These are phyloP conservation scores for Adansonia grandidieri DNA, from an alignment of 441 rosid species.

Conservation along the genomic window DNA sequence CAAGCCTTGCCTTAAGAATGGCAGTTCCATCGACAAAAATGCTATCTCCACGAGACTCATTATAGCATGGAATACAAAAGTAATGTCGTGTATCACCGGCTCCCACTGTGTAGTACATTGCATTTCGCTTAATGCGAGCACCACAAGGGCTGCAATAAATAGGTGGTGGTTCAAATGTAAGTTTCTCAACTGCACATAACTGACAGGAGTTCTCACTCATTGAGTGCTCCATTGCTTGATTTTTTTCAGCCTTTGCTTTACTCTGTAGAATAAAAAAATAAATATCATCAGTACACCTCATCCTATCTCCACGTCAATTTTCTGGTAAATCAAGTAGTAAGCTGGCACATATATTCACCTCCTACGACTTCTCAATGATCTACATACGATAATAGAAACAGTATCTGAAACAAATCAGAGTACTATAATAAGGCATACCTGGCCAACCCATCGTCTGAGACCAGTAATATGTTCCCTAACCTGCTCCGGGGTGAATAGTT, in stretches of 20 bases:
- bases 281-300: constrained; percentile 15
- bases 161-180: constrained; percentile 99
- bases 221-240: constrained; percentile 96
- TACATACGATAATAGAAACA: neutral
- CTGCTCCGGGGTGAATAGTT: constrained; percentile 99
- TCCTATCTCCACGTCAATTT: neutral
- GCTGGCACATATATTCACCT: constrained; percentile 1
- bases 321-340: neutral
- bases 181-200: constrained; percentile 99
- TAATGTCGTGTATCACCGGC: constrained; percentile 95
- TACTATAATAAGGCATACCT: constrained; percentile 50
- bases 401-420: constrained; percentile 8
- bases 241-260: constrained; percentile 95
- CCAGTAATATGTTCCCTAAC: constrained; percentile 89
- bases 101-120: constrained; percentile 94
- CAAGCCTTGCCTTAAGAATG: constrained; percentile 81
- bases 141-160: constrained; percentile 96
- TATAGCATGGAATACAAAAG: constrained; percentile 97
- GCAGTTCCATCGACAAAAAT: constrained; percentile 75
- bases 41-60: constrained; percentile 93
- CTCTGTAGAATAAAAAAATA: constrained; percentile 54
- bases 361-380: neutral
- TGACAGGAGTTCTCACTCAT: constrained; percentile 99
- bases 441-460: constrained; percentile 99
- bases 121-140: constrained; percentile 97